Conservation (phyloP, 2,329 filamentous ascomycete species). For the Ilyonectria destructans region DNA sequence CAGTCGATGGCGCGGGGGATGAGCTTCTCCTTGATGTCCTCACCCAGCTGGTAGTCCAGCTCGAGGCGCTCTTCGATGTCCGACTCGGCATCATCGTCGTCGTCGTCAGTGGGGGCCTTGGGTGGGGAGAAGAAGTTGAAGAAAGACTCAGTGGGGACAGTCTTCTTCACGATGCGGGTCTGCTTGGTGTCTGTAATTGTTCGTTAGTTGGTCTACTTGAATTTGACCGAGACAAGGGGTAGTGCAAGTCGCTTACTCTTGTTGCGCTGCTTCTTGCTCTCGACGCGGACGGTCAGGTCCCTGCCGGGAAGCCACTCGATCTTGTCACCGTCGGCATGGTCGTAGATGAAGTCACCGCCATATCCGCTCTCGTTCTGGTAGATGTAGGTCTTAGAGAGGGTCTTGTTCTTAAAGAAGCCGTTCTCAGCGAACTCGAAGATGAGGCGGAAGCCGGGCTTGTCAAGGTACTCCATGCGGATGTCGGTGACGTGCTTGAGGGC, state of each 20-base stretch:
- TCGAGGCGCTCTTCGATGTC: constrained; percentile 99
- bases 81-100: constrained; percentile 83
- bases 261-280: constrained; percentile 99
- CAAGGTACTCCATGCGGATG: constrained; percentile 99
- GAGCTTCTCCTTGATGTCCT: constrained; percentile 99
- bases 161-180: constrained; percentile 99
- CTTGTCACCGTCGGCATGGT: constrained; percentile 98
- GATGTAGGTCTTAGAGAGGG: constrained; percentile 97
- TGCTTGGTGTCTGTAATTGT: constrained; percentile 91
- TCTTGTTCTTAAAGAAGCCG: constrained; percentile 98
- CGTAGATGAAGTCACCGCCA: constrained; percentile 99
- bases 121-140: constrained; percentile 99
- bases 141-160: constrained; percentile 98
- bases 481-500: constrained; percentile 92
- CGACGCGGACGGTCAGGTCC: constrained; percentile 93
- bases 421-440: constrained; percentile 98
- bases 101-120: constrained; percentile 81
- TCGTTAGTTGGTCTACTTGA: constrained; percentile 29
- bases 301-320: constrained; percentile 96
- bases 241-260: constrained; percentile 80
- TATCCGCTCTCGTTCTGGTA: constrained; percentile 99
- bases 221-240: not conserved
- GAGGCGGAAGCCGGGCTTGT: constrained; percentile 97
- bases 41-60: constrained; percentile 97
- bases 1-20: constrained; percentile 99